Evolutionary conservation across 78 protist species (phyloP).

Genomic region (Paulinella micropora): DNA sequence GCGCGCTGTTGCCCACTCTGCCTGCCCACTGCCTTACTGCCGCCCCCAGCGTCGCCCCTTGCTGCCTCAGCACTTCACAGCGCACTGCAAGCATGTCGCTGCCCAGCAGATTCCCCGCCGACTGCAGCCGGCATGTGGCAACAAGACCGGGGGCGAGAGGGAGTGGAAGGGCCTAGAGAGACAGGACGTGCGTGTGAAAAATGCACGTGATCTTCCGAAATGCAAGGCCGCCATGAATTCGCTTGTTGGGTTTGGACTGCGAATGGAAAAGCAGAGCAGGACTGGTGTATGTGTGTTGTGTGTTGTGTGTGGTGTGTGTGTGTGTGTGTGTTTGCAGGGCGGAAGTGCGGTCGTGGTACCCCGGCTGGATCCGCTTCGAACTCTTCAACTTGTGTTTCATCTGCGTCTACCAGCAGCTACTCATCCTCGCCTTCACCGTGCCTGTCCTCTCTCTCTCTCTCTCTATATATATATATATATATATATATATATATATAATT

Average conservation of each 20-base stretch:
- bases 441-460: background rate
- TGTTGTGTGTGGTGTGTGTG: no score
- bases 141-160: no score
- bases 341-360: no score
- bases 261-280: no score
- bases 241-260: no score
- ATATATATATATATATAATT: background rate
- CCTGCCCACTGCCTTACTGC: background rate
- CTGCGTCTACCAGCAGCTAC: background rate
- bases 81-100: background rate
- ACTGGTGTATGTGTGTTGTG: no score
- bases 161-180: no score
- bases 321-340: no score
- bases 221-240: no score
- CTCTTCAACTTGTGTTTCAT: background rate
- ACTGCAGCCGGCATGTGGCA: background rate
- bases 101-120: background rate
- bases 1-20: background rate
- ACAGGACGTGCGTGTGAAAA: no score
- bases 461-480: no score
- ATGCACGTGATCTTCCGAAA: no score
- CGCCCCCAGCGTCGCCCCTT: background rate
- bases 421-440: background rate
- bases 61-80: background rate
- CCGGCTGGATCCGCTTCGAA: background rate